Evolutionary conservation across 2,329 filamentous ascomycete species (phyloP).

Genomic region (Bipolaris zeicola): DNA sequence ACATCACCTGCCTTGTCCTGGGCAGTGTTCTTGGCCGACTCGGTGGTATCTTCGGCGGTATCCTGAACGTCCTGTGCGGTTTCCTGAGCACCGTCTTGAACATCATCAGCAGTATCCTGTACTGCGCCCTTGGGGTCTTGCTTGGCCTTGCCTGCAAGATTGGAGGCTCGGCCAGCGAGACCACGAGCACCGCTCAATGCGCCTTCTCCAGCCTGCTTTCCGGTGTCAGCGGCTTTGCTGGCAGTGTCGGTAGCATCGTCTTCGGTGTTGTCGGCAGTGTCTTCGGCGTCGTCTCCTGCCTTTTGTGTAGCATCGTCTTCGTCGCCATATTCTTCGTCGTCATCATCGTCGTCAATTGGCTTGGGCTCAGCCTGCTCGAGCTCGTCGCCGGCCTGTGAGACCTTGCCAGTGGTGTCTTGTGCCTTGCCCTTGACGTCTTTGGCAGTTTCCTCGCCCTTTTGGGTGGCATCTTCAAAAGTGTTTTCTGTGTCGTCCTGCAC

Average conservation of each 20-base stretch:
- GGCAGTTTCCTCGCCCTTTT: conserved; percentile 37
- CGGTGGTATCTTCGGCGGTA: conserved; percentile 36
- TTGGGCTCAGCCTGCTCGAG: conserved; percentile 55
- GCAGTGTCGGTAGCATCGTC: conserved; percentile 48
- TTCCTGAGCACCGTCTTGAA: conserved; percentile 44
- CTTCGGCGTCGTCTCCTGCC: conserved; percentile 54
- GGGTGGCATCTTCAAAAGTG: conserved; percentile 43
- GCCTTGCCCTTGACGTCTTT: conserved; percentile 47
- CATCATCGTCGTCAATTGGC: conserved; percentile 50
- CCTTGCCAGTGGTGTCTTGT: conserved; percentile 52
- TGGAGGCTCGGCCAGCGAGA: conserved; percentile 55
- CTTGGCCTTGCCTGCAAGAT: conserved; percentile 51
- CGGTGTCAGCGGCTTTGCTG: conserved; percentile 43
- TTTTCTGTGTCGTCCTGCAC: conserved; percentile 49
- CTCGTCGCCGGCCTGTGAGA: conserved; percentile 53
- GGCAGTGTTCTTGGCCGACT: conserved; percentile 37
- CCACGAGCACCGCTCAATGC: conserved; percentile 53
- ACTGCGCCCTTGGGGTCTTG: conserved; percentile 48
- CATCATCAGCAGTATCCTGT: conserved; percentile 45
- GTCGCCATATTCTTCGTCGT: conserved; percentile 39
- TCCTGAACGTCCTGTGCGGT: conserved; percentile 38
- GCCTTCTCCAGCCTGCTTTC: conserved; percentile 46
- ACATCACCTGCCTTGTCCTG: conserved; percentile 41
- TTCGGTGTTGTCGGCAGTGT: conserved; percentile 47
- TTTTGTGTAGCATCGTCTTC: conserved; percentile 51